Percentiles rank a stretch among this genome's conserved stretches.
Evolutionary conservation across 2,329 filamentous ascomycete genomes (phyloP).

Genomic region (Neoarthrinium moseri): DNA sequence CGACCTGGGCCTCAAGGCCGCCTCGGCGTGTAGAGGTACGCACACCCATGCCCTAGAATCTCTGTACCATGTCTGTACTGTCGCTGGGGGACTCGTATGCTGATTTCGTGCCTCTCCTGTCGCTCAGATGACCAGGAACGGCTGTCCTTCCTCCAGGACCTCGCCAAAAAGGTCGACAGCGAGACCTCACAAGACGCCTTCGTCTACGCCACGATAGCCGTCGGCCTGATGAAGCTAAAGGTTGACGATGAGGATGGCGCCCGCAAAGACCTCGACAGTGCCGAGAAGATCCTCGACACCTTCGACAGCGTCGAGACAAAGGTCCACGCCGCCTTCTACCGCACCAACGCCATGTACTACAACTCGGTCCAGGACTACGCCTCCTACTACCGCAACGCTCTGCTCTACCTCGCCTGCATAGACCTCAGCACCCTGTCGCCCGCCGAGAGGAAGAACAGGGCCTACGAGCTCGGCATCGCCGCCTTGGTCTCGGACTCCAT

Average conservation of each 20-base stretch:
- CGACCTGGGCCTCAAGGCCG: slow-evolving; percentile 81
- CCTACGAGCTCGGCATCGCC: slow-evolving; percentile 89
- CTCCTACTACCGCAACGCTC: slow-evolving; percentile 94
- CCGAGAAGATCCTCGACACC: slow-evolving; percentile 82
- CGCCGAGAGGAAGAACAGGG: slow-evolving; percentile 75
- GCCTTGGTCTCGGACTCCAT: slow-evolving; percentile 92
- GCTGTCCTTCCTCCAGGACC: slow-evolving; percentile 77
- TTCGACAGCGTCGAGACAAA: slow-evolving; percentile 96
- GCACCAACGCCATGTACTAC: slow-evolving; percentile 92
- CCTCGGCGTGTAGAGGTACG: slow-evolving; percentile 77
- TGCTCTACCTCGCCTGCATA: slow-evolving; percentile 96
- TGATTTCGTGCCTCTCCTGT: not conserved
- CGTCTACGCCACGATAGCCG: slow-evolving; percentile 89
- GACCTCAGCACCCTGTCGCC: slow-evolving; percentile 73
- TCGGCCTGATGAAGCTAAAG: slow-evolving; percentile 82
- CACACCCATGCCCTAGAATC: not conserved
- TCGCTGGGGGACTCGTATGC: no score
- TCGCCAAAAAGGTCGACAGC: slow-evolving; percentile 87
- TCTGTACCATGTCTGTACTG: no score
- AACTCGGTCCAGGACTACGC: slow-evolving; percentile 92
- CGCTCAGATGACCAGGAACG: slow-evolving; percentile 78
- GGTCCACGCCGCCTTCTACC: slow-evolving; percentile 95
- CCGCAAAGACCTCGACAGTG: slow-evolving; percentile 80
- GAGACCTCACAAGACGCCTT: slow-evolving; percentile 92
- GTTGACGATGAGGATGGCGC: slow-evolving; percentile 79